Evolutionary conservation across 495 filamentous ascomycete genomes (phyloP).

Genomic region (Daldinia decipiens): DNA sequence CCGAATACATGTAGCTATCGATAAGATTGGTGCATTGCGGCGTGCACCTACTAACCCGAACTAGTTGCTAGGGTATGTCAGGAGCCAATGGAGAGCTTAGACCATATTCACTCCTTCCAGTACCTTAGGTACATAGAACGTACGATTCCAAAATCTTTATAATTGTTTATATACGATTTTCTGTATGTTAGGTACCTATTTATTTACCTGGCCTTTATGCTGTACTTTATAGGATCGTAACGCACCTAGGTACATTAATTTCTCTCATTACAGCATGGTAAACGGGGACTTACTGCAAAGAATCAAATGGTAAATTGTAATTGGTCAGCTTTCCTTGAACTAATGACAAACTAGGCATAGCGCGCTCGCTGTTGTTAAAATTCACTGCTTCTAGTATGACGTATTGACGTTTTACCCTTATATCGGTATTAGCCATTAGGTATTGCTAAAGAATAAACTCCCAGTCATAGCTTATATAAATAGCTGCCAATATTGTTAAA

Average conservation of each 20-base stretch:
- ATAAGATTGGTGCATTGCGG: neutral
- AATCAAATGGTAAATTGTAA: neutral
- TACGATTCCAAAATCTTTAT: neutral
- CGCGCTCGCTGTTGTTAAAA: neutral
- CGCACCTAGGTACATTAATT: neutral
- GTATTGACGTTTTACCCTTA: neutral
- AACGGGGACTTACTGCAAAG: neutral
- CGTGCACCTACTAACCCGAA: neutral
- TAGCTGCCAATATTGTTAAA: too few species aligned
- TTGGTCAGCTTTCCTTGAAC: neutral
- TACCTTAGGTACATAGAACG: neutral
- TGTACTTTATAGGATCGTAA: neutral
- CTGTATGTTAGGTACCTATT: neutral
- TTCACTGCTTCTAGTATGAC: neutral
- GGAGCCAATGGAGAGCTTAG: too few species aligned
- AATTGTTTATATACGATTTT: neutral
- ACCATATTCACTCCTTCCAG: neutral
- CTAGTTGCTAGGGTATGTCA: neutral
- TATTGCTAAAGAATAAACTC: neutral
- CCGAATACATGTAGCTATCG: neutral
- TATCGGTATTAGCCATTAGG: neutral
- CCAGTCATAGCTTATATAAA: neutral
- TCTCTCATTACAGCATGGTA: neutral
- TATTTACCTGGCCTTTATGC: neutral
- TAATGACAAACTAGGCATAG: neutral